A percentile compares a stretch with the other conserved stretches of the same genome.
Evolutionary conservation across 768 basidiomycete genomes (phyloP).

Genomic region (Roridomyces roridus): DNA sequence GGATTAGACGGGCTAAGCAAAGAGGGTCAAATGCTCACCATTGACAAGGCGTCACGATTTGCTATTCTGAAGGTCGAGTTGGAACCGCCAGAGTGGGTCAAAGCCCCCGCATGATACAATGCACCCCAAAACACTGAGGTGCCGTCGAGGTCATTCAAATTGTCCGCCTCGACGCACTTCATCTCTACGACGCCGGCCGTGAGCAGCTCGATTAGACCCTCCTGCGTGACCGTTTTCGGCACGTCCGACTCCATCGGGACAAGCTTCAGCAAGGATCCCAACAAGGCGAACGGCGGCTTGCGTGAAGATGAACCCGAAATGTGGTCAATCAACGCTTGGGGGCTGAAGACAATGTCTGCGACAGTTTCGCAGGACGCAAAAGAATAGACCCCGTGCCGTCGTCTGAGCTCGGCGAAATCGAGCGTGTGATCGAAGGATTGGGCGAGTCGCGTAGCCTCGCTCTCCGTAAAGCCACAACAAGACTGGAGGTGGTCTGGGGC

Average conservation of each 20-base stretch:
- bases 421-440: neutral
- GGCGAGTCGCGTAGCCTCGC: constrained; percentile 1
- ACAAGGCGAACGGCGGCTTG: neutral
- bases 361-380: neutral
- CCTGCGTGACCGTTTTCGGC: neutral
- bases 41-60: neutral
- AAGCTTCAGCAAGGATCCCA: neutral
- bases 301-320: neutral
- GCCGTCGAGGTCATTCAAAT: neutral
- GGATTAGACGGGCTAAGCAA: neutral
- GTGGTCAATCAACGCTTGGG: neutral
- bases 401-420: neutral
- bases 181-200: constrained; percentile 1
- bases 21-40: neutral
- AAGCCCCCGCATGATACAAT: constrained; percentile 4
- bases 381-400: constrained; percentile 1
- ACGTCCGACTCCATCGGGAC: neutral
- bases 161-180: neutral
- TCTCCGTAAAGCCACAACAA: constrained; percentile 16
- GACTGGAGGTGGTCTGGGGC: neutral
- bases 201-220: constrained; percentile 11
- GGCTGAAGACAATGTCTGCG: neutral
- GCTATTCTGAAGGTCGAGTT: neutral
- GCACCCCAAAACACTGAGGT: constrained; percentile 4
- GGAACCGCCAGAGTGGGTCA: neutral